Conservation (phyloP, 2,329 filamentous ascomycete genomes). For the Paecilomyces sp. region DNA sequence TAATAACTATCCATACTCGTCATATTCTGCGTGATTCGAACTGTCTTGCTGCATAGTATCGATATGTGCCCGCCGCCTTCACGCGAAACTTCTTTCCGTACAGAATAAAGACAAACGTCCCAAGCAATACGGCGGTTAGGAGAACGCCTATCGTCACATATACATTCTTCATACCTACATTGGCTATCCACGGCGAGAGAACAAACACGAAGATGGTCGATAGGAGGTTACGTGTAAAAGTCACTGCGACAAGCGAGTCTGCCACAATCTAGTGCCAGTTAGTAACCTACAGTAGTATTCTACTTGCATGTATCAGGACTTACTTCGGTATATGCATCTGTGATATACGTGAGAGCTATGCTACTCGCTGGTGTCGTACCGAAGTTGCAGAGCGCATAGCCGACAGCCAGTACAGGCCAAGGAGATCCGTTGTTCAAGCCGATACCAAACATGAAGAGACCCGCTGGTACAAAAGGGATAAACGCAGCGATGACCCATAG, state of each 20-base stretch:
- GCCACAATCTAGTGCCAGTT: constrained; percentile 34
- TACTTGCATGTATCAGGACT: constrained; percentile 2
- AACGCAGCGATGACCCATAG: constrained; percentile 23
- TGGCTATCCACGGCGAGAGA: constrained; percentile 30
- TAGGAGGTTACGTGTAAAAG: constrained; percentile 39
- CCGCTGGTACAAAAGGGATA: constrained; percentile 24
- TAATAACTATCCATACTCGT: neutral
- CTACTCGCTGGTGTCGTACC: neutral
- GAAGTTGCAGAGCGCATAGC: constrained; percentile 3
- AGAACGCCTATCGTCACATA: constrained; percentile 34
- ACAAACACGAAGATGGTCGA: constrained; percentile 42
- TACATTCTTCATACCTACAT: constrained; percentile 32
- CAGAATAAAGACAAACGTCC: neutral
- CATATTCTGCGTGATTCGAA: constrained; percentile 3
- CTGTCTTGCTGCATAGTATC: constrained; percentile 26
- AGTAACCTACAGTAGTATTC: neutral
- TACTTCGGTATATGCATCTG: constrained; percentile 12
- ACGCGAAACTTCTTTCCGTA: constrained; percentile 26
- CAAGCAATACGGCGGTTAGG: constrained; percentile 12
- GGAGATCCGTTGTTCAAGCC: constrained; percentile 26
- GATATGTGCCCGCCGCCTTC: constrained; percentile 24
- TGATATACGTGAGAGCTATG: neutral
- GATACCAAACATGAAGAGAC: constrained; percentile 35
- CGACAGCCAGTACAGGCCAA: constrained; percentile 19
- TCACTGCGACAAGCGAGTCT: constrained; percentile 40